Base-by-base conservation (phyloP, 495 filamentous ascomycete genomes). In the Hyaloscypha hepaticicola region DNA sequence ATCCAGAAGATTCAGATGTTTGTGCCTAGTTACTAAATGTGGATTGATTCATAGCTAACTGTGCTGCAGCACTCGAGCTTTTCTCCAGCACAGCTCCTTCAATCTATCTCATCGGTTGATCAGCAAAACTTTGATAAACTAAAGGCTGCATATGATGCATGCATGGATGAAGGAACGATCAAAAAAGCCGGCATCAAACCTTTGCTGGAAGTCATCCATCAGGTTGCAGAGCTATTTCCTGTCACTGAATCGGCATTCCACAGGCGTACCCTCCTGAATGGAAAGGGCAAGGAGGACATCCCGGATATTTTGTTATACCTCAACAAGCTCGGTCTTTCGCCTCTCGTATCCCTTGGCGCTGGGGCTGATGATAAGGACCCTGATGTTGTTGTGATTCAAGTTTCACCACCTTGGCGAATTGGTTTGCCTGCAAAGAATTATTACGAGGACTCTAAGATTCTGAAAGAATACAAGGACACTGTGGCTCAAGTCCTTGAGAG, bases 111-210 rank as follows among this genome's bases (percentile, higher is more conserved):
- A 14, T 72, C 70, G 5, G 72, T 74, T 19, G 87, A 91, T 66
- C 75, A 82, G 51, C 74, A 83, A 8, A 91, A 89, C 62, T 91
- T 90, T 70, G 70, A 85, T 53, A 89, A 88, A 76, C 68, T 91
- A 61, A 83, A 87, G 65, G 72, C 77, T 53, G 82, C 79, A 27
- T 91, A 90, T 58, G 73, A 83, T 67, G 83, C 88, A 56, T 92
- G 88, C 73, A 78, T 89, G 73, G 79, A 90, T 71, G 82, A 85
- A 69, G 68, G 76, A 4, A 72, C 74, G 19, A 78, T 89, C 60
- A 78, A 79, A 58, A 72, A 84, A 58, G 70, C 77, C 21, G 88
- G 87, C 26, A 75, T 79, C 50, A 69, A 74, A 60, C 88, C 88
- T 2, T 69, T 87, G 53, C 69, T 77, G 28, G 68, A 80, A 21